Base-by-base conservation (phyloP, 2,329 filamentous ascomycete genomes). In the Arthrocladium fulminans region DNA sequence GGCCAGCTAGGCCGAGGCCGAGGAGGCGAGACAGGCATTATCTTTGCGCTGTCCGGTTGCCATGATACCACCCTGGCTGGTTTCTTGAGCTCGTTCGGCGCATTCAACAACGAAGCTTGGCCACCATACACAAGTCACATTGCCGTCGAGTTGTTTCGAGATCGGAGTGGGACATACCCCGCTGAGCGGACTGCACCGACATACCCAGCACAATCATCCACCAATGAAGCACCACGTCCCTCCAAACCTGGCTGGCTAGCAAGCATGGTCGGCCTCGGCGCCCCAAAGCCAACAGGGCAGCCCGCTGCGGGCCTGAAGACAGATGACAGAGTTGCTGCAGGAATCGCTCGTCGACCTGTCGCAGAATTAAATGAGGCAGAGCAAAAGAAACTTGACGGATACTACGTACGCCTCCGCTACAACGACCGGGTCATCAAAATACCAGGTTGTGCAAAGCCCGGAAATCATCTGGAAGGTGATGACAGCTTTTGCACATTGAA, bases 61-160 rank as follows among this genome's bases (percentile, higher is more conserved):
- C 89, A 96, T 66, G 89, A 97, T 62, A 97, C 92, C 2, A 97
- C 92, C 0, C 75, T 98, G 3, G 92, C 87, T 2, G 86, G 78
- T 1, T 72, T 88, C 1, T 70, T 98, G 23, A 71, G 83, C 13
- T 86, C 86, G 56, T 67, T 97, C 5, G 92, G 90, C 2, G 84
- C 85, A 2, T 92, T 87, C 62, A 73, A 86, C 35, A 70, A 71
- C 17, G 77, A 77, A 41, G 74, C 76, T 29, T 98, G 92, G 92
- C 92, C 92, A 1, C 89, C 88, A 0, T 98, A 90, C 61, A 96
- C 90, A 0, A 90, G 86, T 58, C 88, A 94, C 59, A 76, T 98
- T 55, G 89, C 92, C 25, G 73, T 98, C 47, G 92, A 98, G 67
- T 75, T 97, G 53, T 96, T 97, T 72, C 80, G 77, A 34, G 75